Conservation (phyloP, 1,139 yeast species). For the Suhomyces choctaworum region DNA sequence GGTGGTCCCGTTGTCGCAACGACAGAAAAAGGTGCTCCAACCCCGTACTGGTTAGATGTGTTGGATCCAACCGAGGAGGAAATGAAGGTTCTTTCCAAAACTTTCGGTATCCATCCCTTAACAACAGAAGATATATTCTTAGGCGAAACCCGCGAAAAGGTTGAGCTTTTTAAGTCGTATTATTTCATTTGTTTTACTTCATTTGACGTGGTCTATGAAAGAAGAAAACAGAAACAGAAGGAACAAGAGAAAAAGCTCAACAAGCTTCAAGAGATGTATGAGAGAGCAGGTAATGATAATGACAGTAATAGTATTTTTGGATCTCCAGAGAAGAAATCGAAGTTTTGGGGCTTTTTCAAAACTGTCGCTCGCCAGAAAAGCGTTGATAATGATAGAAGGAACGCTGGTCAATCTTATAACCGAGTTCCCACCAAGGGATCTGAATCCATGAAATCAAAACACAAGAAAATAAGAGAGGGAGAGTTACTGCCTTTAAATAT, state of each 20-base stretch:
- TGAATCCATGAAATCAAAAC: conserved; percentile 29
- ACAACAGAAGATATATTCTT: conserved; percentile 94
- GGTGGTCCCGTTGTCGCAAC: conserved; percentile 15
- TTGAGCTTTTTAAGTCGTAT: conserved; percentile 84
- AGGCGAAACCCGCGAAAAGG: conserved; percentile 94
- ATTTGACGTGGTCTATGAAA: conserved; percentile 80
- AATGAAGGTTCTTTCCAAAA: conserved; percentile 87
- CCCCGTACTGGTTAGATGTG: conserved; percentile 90
- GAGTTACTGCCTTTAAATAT: conserved; percentile 89
- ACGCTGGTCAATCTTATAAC: conserved; percentile 7
- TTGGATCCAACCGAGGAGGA: conserved; percentile 94
- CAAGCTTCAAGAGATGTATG: conserved; percentile 44
- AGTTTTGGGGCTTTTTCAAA: conserved; percentile 21
- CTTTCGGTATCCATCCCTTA: conserved; percentile 93
- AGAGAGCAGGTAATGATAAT: conserved; percentile 17
- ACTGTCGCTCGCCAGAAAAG: conserved; percentile 11
- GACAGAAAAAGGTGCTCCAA: conserved; percentile 8
- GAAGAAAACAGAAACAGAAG: conserved; percentile 49
- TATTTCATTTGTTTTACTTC: conserved; percentile 93
- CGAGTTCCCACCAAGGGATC: conserved; percentile 18
- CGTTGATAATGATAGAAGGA: conserved; percentile 1
- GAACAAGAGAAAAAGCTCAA: conserved; percentile 43
- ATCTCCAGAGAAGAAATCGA: conserved; percentile 20
- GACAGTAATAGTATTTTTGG: conserved; percentile 24
- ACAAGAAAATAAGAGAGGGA: conserved; percentile 54